Evolutionary conservation across 2,329 filamentous ascomycete genomes (phyloP), one percentile per base, ranked within the genome.

Genomic region (Colletotrichum sp.): DNA sequence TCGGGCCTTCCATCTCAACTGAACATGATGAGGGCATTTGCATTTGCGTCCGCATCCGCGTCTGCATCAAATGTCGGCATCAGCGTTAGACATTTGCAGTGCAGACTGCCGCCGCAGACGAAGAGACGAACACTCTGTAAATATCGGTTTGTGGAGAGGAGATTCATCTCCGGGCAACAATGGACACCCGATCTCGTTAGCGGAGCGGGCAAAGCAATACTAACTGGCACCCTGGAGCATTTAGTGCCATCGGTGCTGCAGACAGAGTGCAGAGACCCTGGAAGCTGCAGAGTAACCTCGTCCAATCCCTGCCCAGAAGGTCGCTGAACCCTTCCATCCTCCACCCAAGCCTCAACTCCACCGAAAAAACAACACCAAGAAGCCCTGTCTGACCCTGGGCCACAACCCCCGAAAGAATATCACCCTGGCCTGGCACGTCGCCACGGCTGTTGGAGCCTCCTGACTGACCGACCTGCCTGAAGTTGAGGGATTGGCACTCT

Each of bases 81-180:
- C 10, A 52, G 43, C 43, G 21, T 52, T 52, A 59, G 0, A 28
- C 56, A 59, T n/a, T 28, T 66, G 24, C 63, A 66, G 34, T 55
- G 63, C 63, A 30, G 43, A 55, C 28, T 48, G 38, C 38, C 21
- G 36, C 38, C 64, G 48, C 30, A 30, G 26, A 24, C 48, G 43
- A 48, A 48, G 43, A 52, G 43, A 52, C n/a, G 43, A 52, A 52
- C 43, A 52, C 43, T 52, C n/a, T 13, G 38, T 24, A 18, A 32
- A 24, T 65, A 38, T 52, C 61, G 26, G 28, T 74, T 68, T 73
- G 73, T 48, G 73, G 69, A 68, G 72, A 52, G 73, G 69, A 59
- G 68, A 66, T 68, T 75, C 73, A 72, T 75, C 69, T 75, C 73
- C 63, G 73, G 73, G 63, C 69, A 59, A 73, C 58, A 63, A 58